These are phyloP conservation scores for Hyphopichia wangnamkhiaoensis DNA, from an alignment of 1,139 yeast genomes.

Conservation along the genomic window DNA sequence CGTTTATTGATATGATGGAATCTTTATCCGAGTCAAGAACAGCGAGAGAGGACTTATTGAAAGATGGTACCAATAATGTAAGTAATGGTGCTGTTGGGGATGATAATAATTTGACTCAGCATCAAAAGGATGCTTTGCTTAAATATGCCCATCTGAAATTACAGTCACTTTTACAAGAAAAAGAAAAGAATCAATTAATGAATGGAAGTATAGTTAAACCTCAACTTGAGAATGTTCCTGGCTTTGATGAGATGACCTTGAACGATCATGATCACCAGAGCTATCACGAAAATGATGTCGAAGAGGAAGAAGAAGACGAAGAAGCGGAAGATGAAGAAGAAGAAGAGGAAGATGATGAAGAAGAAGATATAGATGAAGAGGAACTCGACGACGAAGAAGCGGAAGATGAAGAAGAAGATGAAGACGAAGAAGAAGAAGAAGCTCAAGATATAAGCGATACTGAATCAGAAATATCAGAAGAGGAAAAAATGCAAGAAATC, in stretches of 20 bases:
- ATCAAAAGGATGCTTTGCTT: slow-evolving; percentile 1
- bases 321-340: slow-evolving; percentile 12
- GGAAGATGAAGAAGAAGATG: slow-evolving; percentile 33
- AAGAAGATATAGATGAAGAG: slow-evolving; percentile 25
- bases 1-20: slow-evolving; percentile 78
- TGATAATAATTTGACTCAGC: background rate
- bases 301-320: slow-evolving; percentile 16
- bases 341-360: slow-evolving; percentile 22
- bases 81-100: background rate
- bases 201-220: background rate
- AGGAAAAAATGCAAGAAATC: slow-evolving; percentile 72
- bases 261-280: no score
- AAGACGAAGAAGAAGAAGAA: slow-evolving; percentile 31
- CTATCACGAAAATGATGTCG: slow-evolving; percentile 12
- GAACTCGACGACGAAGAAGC: slow-evolving; percentile 28
- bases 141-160: slow-evolving; percentile 3
- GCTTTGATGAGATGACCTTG: slow-evolving; percentile 8
- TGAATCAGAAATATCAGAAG: slow-evolving; percentile 54
- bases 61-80: slow-evolving; percentile 14
- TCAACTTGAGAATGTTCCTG: slow-evolving; percentile 6
- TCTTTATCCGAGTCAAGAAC: slow-evolving; percentile 61
- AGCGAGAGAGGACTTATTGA: slow-evolving; percentile 46
- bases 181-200: background rate
- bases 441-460: slow-evolving; percentile 36
- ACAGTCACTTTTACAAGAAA: background rate